phyloP scores from a whole-genome alignment of 768 basidiomycete species.

The Termitomyces sp. region DNA sequence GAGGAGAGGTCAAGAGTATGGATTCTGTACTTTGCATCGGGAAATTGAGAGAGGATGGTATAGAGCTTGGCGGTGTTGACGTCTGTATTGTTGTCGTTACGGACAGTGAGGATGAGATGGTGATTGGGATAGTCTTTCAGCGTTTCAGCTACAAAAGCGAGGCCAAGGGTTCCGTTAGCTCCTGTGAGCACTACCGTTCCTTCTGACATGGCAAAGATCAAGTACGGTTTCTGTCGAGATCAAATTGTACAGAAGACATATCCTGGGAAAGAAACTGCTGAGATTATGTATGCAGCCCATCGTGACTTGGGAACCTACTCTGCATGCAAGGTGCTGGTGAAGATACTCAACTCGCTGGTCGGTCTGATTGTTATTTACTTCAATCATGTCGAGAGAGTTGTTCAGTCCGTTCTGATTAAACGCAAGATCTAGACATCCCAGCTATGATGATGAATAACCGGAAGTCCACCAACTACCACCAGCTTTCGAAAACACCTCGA shows the following conservation, averaged over 20 bases:
- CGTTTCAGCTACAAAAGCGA: neutral
- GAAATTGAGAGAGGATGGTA: neutral
- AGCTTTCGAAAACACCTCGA: no score
- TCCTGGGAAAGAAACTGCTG: neutral
- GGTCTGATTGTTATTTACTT: no score
- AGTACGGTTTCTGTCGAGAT: neutral
- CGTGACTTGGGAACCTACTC: no score
- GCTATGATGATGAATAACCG: no score
- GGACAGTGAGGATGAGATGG: neutral
- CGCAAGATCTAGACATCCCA: no score
- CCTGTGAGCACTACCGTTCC: slow-evolving; percentile 8
- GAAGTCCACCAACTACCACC: no score
- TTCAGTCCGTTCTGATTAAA: no score
- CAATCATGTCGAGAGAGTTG: no score
- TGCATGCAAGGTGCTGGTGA: neutral
- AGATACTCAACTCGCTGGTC: neutral
- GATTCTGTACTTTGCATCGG: neutral
- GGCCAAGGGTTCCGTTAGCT: slow-evolving; percentile 8
- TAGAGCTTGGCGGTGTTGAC: slow-evolving; percentile 2
- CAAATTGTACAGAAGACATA: neutral
- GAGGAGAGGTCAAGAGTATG: slow-evolving; percentile 5
- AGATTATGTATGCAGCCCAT: neutral
- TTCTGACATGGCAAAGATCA: neutral
- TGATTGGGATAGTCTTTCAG: slow-evolving; percentile 1
- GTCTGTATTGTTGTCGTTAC: neutral